Base-by-base conservation (phyloP, 1,139 yeast species). In the Geotrichum siamense region DNA sequence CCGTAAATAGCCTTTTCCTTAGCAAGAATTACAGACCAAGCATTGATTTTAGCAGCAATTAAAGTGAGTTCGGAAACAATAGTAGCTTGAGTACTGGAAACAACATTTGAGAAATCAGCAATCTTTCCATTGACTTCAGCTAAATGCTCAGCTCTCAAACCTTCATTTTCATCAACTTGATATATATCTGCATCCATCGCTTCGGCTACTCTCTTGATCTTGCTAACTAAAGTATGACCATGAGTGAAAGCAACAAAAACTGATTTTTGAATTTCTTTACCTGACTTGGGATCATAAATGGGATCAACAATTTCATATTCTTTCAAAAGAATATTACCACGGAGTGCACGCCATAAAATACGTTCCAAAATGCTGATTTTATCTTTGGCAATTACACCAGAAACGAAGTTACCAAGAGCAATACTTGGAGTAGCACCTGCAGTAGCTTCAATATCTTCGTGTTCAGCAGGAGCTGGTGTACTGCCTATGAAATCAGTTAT, bases 161-260 rank as follows among this genome's bases (percentile, higher is more conserved):
- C 55, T 56, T 74, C 52, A 59, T 75, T 72, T 42, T 84, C 82
- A 48, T 75, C 78, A 25, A 84, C 78, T 38, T 76, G 74, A 62
- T 78, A 87, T 13, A 89, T 64, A 34, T 72, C 70, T 2, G 96
- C 96, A 55, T 86, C 96, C 52, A 91, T 70, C 0, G 96, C 82
- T 57, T 80, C 87, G 25, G 89, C 78, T 51, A 93, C 84, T 56
- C 75, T 77, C 51, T 73, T 75, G 42, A 89, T 86, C 58, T 87
- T 77, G 43, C 70, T 61, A 47, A 79, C 71, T 49, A 91, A 74
- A 45, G 77, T 71, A 35, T 78, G 78, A 52, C 98, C 98, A 61
- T 91, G 97, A 26, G 94, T 82, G 58, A 85, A 87, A 6, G 89
- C 79, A 48, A 91, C 76, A 56, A 89, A 87, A 5, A 84, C 84